Conservation (phyloP, 257 asterid genomes). For the Henckelia pumila region DNA sequence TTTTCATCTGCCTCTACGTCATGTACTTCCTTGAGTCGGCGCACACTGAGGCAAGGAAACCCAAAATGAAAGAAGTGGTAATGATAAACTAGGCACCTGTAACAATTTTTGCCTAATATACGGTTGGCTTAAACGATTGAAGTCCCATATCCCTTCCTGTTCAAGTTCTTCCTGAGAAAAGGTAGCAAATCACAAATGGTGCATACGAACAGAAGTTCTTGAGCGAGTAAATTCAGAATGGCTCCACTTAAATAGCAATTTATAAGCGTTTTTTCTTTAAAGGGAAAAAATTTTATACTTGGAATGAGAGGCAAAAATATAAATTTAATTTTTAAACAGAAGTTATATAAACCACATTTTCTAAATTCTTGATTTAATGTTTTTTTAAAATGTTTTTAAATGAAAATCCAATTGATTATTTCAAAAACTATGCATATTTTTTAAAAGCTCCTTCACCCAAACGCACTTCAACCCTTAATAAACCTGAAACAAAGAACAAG, state of each 20-base stretch:
- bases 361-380: too few relatives aligned
- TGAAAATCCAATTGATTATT: too few relatives aligned
- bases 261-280: too few relatives aligned
- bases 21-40: background rate
- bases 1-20: background rate
- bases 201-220: background rate
- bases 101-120: slow-evolving; percentile 52
- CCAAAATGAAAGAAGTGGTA: slow-evolving; percentile 1
- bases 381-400: too few relatives aligned
- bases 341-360: background rate
- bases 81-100: slow-evolving; percentile 40
- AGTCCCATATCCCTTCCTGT: slow-evolving; percentile 94
- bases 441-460: background rate
- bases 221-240: background rate
- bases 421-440: too few relatives aligned
- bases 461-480: background rate
- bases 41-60: background rate
- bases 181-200: background rate
- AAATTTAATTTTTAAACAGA: background rate
- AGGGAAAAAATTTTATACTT: too few relatives aligned
- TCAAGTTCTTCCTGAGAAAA: slow-evolving; percentile 84
- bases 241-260: too few relatives aligned
- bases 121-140: slow-evolving; percentile 80
- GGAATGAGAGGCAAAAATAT: background rate
- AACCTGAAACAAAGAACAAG: slow-evolving; percentile 1